Conservation (phyloP, 2,329 filamentous ascomycete species). For the Ceratocystis cubensis region DNA sequence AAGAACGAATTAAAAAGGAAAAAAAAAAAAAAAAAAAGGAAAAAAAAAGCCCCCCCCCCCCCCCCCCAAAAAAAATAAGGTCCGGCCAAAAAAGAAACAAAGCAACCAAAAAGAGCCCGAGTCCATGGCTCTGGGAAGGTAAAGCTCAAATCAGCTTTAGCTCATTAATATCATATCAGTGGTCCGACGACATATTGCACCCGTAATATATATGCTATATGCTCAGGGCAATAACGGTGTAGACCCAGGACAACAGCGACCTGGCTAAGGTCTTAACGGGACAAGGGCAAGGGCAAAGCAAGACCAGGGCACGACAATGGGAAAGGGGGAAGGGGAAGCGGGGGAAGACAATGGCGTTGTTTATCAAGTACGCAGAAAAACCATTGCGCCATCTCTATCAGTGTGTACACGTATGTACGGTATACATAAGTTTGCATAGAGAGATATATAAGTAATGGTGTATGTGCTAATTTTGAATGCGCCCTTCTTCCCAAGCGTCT, state of each 20-base stretch:
- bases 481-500: not conserved
- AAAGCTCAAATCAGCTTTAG: conserved; percentile 1
- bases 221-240: too few relatives aligned
- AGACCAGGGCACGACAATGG: not conserved
- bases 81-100: not conserved
- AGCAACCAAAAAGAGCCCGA: not conserved
- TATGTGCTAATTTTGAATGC: too few relatives aligned
- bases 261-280: too few relatives aligned
- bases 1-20: not conserved
- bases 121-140: not conserved
- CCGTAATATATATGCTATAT: too few relatives aligned
- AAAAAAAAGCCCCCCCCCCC: not conserved
- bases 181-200: too few relatives aligned
- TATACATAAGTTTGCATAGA: too few relatives aligned
- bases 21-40: not conserved
- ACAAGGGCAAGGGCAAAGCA: not conserved
- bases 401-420: too few relatives aligned
- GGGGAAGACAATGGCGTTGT: not conserved
- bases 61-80: not conserved
- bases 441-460: too few relatives aligned
- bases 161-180: not conserved
- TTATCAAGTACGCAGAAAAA: too few relatives aligned
- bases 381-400: too few relatives aligned
- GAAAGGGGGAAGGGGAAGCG: not conserved
- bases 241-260: too few relatives aligned